Evolutionary conservation across 176 grass and related monocot species (phyloP).

Genomic region (Aegilops sharonensis): DNA sequence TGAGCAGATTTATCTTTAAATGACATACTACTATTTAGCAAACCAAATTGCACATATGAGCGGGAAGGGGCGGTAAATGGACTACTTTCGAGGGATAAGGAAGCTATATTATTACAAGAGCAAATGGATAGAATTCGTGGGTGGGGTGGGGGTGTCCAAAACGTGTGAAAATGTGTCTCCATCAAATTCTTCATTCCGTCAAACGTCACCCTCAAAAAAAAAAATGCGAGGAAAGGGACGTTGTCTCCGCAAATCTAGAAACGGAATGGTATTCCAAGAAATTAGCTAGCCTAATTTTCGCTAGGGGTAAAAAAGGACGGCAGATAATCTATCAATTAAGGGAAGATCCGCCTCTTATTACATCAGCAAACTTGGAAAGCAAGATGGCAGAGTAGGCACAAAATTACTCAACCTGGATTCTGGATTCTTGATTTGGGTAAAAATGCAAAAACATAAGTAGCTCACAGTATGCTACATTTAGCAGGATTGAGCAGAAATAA

Average conservation of each 20-base stretch:
- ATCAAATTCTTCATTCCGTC: not conserved
- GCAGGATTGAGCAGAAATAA: constrained; percentile 15
- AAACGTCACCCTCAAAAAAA: not conserved
- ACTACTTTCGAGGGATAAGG: constrained; percentile 7
- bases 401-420: not conserved
- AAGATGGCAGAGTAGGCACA: not conserved
- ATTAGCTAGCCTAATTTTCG: not conserved
- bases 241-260: not conserved
- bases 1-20: constrained; percentile 26
- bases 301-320: not conserved
- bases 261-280: constrained; percentile 18
- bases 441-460: not conserved
- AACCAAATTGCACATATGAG: not conserved
- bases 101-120: not conserved
- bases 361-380: not conserved
- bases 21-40: not conserved
- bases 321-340: not conserved
- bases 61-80: not conserved
- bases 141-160: not conserved
- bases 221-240: not conserved
- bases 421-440: not conserved
- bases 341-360: not conserved
- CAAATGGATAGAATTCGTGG: not conserved
- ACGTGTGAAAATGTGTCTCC: not conserved
- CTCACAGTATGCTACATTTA: constrained; percentile 10